These are phyloP conservation scores for Leishmania tropica DNA, from an alignment of 208 protist genomes.

Conservation along the genomic window DNA sequence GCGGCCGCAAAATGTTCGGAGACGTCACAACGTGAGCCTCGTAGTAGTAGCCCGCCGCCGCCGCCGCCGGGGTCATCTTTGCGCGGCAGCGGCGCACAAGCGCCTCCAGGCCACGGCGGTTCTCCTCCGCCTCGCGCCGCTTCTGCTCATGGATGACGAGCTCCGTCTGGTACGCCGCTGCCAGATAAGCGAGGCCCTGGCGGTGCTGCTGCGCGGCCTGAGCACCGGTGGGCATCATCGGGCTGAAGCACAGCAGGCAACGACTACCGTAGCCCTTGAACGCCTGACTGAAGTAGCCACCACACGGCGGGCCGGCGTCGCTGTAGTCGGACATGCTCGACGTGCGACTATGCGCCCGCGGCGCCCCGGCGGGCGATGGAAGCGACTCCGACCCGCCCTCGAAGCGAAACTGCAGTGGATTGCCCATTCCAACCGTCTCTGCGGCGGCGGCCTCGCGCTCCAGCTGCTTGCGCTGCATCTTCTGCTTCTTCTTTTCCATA, in stretches of 20 bases:
- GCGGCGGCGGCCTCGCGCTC: slow-evolving; percentile 23
- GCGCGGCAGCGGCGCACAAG: slow-evolving; percentile 14
- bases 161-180: slow-evolving; percentile 28
- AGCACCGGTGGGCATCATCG: neutral
- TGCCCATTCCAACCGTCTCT: neutral
- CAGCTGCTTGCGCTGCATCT: slow-evolving; percentile 23
- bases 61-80: slow-evolving; percentile 26
- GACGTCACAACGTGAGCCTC: slow-evolving; percentile 9
- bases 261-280: neutral
- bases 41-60: slow-evolving; percentile 26
- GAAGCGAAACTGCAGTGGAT: neutral
- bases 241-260: neutral
- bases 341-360: neutral
- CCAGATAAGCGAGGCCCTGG: slow-evolving; percentile 21
- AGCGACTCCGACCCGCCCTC: neutral
- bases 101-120: slow-evolving; percentile 9
- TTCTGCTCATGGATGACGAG: slow-evolving; percentile 34
- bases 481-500: slow-evolving; percentile 31
- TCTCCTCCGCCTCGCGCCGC: slow-evolving; percentile 18
- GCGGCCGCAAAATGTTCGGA: neutral
- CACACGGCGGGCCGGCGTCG: slow-evolving; percentile 5
- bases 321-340: slow-evolving; percentile 15
- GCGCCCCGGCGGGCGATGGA: neutral
- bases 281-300: neutral
- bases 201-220: neutral